Evolutionary conservation across 306 rosid genomes (phyloP).

Genomic region (Betula pendula): DNA sequence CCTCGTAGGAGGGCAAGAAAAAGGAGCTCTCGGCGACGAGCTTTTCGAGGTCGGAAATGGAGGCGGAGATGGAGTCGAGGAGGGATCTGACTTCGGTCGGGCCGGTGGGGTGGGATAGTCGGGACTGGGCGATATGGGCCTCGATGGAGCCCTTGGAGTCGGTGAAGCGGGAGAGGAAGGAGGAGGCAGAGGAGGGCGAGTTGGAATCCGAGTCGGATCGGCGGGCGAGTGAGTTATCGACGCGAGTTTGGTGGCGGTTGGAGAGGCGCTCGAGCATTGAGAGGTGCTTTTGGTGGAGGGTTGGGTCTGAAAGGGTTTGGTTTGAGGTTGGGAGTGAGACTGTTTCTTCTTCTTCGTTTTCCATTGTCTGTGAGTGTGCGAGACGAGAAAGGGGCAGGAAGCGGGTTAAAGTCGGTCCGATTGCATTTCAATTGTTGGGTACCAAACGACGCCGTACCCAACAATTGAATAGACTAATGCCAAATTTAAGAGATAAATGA

Average conservation of each 20-base stretch:
- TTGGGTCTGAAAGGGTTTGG: constrained; percentile 19
- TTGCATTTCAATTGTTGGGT: too few species aligned
- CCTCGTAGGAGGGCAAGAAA: constrained; percentile 74
- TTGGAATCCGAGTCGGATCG: constrained; percentile 34
- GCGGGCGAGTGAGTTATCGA: constrained; percentile 39
- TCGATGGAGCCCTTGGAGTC: constrained; percentile 54
- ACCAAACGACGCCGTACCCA: too few species aligned
- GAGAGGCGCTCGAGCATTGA: constrained; percentile 75
- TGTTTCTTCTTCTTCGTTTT: constrained; percentile 21
- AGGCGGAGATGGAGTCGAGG: constrained; percentile 54
- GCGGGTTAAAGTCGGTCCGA: too few species aligned
- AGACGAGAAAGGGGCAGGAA: background rate
- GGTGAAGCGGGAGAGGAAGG: constrained; percentile 62
- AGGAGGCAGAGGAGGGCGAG: constrained; percentile 50
- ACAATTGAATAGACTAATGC: too few species aligned
- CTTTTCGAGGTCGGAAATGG: constrained; percentile 75
- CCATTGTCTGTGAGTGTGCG: constrained; percentile 24
- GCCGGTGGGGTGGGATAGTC: constrained; percentile 27
- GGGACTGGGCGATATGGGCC: constrained; percentile 45
- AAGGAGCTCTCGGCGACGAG: constrained; percentile 76
- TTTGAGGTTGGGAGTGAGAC: constrained; percentile 17
- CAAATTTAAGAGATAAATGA: too few species aligned
- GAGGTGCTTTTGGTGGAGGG: constrained; percentile 63
- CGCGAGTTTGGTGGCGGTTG: constrained; percentile 58
- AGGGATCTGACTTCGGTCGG: constrained; percentile 45